Base-by-base conservation (phyloP, 169 alveolate species). In the Cyclospora cayetanensis region DNA sequence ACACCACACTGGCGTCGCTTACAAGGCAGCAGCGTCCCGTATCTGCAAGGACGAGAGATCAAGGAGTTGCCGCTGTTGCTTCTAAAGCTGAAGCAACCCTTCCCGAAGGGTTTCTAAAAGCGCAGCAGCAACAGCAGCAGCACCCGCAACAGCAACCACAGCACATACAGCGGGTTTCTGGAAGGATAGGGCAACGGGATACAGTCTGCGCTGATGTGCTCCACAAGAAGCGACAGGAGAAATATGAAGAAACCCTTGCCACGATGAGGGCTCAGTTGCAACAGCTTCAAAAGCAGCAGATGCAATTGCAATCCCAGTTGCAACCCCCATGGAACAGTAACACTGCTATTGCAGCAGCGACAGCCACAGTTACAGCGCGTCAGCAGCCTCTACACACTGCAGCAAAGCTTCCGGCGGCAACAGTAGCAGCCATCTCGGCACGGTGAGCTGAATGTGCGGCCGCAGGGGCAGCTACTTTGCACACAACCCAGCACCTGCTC, bases 321-420 rank as follows among this genome's bases (percentile, higher is more conserved):
- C 72, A n/a, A 31, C 72, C 72, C 53, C 83, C 83, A 20, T 70
- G 83, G 83, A 22, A 70, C 83, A 70, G 53, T 27, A 35, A 55
- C 83, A 70, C 83, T 70, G 50, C 53, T 29, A 50, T 55, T 70
- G 83, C 83, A 70, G 83, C 53, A 70, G 83, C 83, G 39, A 22
- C 83, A 66, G 41, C 79, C 31, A 31, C 53, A 35, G 3, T 55
- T 4, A 31, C 9, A 41, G 83, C 4, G 0, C 11, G 60, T 39
- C 50, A 31, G 83, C 46, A 70, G 31, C 34, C n/a, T n/a, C n/a
- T 39, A 34, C 83, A 55, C 83, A 18, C 53, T 25, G 55, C 83
- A 29, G 34, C 83, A 35, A 70, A 70, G 52, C 50, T 70, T 25
- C 83, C 83, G 15, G 55, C 83, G 39, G 83, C 83, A 0, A 55